phyloP scores from a whole-genome alignment of 108 stramenopile genomes.

The Nitzschia sp. region DNA sequence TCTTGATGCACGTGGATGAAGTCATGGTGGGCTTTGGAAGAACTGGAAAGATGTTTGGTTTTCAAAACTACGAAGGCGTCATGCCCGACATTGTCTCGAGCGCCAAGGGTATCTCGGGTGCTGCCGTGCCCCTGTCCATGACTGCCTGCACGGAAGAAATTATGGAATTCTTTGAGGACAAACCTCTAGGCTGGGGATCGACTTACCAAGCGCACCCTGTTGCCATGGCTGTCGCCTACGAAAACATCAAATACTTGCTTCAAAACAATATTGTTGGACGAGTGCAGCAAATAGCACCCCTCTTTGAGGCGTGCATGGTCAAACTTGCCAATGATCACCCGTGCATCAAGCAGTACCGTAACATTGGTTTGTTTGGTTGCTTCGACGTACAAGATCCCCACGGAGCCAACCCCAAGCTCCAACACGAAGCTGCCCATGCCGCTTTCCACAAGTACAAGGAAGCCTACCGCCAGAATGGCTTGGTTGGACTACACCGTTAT shows the following conservation, averaged over 20 bases:
- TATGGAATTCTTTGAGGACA: slow-evolving; percentile 67
- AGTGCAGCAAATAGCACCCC: slow-evolving; percentile 47
- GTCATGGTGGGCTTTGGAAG: slow-evolving; percentile 98
- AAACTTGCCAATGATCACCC: slow-evolving; percentile 48
- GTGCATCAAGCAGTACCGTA: slow-evolving; percentile 57
- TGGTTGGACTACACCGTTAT: slow-evolving; percentile 62
- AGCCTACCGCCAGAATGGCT: slow-evolving; percentile 44
- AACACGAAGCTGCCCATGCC: slow-evolving; percentile 49
- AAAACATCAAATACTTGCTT: slow-evolving; percentile 54
- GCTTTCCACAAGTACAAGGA: slow-evolving; percentile 61
- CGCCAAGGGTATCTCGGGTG: slow-evolving; percentile 83
- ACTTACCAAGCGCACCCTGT: slow-evolving; percentile 75
- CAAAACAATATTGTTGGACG: slow-evolving; percentile 54
- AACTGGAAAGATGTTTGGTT: slow-evolving; percentile 91
- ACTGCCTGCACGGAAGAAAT: slow-evolving; percentile 56
- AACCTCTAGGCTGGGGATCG: slow-evolving; percentile 61
- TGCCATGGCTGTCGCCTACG: slow-evolving; percentile 64
- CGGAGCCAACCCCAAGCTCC: slow-evolving; percentile 52
- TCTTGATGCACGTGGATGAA: slow-evolving; percentile 93
- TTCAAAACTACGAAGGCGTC: slow-evolving; percentile 88
- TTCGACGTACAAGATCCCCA: slow-evolving; percentile 48
- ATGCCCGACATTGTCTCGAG: slow-evolving; percentile 91
- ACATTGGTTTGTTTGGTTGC: slow-evolving; percentile 67
- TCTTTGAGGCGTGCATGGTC: slow-evolving; percentile 54
- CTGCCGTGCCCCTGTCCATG: slow-evolving; percentile 54